Percentiles rank a stretch among this genome's conserved stretches.
These are phyloP conservation scores for Pyrus bretschneideri DNA, from an alignment of 306 rosid genomes.

Conservation along the genomic window DNA sequence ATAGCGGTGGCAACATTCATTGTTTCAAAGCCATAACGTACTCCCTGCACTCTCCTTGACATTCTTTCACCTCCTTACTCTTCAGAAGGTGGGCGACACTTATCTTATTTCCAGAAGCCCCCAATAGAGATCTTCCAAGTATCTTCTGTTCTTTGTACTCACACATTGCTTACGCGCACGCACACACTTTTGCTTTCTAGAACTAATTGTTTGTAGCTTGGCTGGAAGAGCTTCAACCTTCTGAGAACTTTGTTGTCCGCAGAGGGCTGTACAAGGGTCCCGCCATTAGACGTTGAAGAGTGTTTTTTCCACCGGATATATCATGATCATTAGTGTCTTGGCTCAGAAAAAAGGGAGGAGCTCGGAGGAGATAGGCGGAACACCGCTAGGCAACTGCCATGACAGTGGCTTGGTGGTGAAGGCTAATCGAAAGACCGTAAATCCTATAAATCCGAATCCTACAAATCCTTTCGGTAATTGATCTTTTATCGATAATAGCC, in stretches of 20 bases:
- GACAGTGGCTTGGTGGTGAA: neutral
- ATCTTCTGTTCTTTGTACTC: conserved; percentile 1
- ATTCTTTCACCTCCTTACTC: conserved; percentile 80
- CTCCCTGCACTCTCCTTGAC: conserved; percentile 82
- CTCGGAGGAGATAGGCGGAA: neutral
- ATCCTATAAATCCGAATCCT: neutral
- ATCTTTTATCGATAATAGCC: neutral
- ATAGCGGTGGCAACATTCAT: conserved; percentile 81
- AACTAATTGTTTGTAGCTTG: conserved; percentile 27
- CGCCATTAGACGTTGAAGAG: conserved; percentile 52
- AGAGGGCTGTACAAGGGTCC: conserved; percentile 85
- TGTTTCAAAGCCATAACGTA: conserved; percentile 71
- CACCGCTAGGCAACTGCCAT: neutral
- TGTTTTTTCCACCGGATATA: neutral
- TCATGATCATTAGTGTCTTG: neutral
- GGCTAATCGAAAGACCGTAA: neutral
- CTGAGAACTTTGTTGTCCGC: conserved; percentile 65
- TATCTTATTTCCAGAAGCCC: conserved; percentile 69
- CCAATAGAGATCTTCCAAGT: conserved; percentile 64
- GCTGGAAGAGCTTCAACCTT: conserved; percentile 79
- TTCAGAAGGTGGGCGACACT: conserved; percentile 65
- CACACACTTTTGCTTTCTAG: neutral
- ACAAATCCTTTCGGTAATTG: neutral
- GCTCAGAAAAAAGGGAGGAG: neutral
- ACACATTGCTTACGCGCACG: neutral